These are phyloP conservation scores for Celoporthe dispersa DNA, from an alignment of 2,329 filamentous ascomycete genomes.

Conservation along the genomic window DNA sequence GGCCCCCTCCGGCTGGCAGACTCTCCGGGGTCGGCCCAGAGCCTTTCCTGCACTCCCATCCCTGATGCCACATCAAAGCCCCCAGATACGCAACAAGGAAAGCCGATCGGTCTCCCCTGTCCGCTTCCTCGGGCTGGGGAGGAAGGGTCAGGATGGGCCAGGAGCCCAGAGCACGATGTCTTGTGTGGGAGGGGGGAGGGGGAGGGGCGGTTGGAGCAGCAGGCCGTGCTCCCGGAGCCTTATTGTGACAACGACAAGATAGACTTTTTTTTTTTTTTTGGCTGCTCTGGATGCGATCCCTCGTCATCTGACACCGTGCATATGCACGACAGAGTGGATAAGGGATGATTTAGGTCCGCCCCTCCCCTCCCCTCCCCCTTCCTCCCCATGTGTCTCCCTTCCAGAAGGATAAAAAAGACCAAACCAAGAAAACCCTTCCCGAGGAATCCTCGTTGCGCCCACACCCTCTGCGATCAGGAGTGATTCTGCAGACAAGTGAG, in stretches of 20 bases:
- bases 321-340: not conserved
- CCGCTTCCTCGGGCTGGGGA: too few species aligned
- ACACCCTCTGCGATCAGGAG: not conserved
- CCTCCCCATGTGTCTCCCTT: not conserved
- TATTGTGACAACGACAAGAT: not conserved
- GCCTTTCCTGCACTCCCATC: too few species aligned
- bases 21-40: not conserved
- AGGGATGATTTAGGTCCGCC: too few species aligned
- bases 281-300: not conserved
- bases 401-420: too few species aligned
- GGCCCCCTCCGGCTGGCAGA: too few species aligned
- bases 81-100: not conserved
- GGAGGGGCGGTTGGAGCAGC: too few species aligned
- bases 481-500: not conserved
- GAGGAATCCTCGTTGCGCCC: not conserved
- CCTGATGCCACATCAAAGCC: not conserved
- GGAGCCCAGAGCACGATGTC: not conserved
- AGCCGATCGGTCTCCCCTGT: not conserved
- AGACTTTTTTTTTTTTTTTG: too few species aligned
- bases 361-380: too few species aligned
- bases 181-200: too few species aligned
- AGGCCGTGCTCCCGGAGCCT: not conserved
- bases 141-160: too few species aligned
- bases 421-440: not conserved
- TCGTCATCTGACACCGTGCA: conserved; percentile 1